A percentile compares a stretch with the other conserved stretches of the same genome.
Evolutionary conservation across 1,284 basidiomycete genomes (phyloP).

Genomic region (Thelephora terrestris): DNA sequence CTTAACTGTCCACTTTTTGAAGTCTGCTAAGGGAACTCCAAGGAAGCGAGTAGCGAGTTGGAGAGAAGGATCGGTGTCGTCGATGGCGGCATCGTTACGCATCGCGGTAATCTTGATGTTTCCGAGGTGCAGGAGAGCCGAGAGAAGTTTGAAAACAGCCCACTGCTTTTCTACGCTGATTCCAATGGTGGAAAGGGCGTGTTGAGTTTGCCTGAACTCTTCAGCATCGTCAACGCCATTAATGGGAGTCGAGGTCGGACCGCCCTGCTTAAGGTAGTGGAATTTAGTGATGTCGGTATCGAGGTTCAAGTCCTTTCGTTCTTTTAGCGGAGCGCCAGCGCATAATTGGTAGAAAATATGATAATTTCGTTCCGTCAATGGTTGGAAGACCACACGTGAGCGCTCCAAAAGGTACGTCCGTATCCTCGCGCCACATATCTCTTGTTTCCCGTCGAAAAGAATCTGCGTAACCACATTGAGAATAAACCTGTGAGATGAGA

Average conservation of each 20-base stretch:
- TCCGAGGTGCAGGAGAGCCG: slow-evolving; percentile 91
- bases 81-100: slow-evolving; percentile 77
- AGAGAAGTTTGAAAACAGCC: slow-evolving; percentile 93
- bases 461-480: slow-evolving; percentile 44
- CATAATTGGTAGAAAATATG: slow-evolving; percentile 99
- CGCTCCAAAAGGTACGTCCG: slow-evolving; percentile 97
- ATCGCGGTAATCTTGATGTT: slow-evolving; percentile 86
- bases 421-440: slow-evolving; percentile 96
- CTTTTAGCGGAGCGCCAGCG: slow-evolving; percentile 90
- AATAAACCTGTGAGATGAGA: slow-evolving; percentile 1
- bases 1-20: slow-evolving; percentile 99
- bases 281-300: slow-evolving; percentile 84
- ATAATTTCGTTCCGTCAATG: slow-evolving; percentile 94
- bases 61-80: slow-evolving; percentile 80
- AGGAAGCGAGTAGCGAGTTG: slow-evolving; percentile 81
- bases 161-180: slow-evolving; percentile 97
- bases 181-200: slow-evolving; percentile 92
- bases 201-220: slow-evolving; percentile 90
- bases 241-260: slow-evolving; percentile 78
- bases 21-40: slow-evolving; percentile 86
- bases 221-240: slow-evolving; percentile 90
- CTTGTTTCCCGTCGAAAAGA: slow-evolving; percentile 89
- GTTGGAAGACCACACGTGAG: slow-evolving; percentile 95
- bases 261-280: slow-evolving; percentile 90
- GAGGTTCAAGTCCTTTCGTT: slow-evolving; percentile 90